Percentiles rank a stretch among this genome's conserved stretches.
phyloP scores from a whole-genome alignment of 352 stramenopile species.

The Poterioochromonas sp. region DNA sequence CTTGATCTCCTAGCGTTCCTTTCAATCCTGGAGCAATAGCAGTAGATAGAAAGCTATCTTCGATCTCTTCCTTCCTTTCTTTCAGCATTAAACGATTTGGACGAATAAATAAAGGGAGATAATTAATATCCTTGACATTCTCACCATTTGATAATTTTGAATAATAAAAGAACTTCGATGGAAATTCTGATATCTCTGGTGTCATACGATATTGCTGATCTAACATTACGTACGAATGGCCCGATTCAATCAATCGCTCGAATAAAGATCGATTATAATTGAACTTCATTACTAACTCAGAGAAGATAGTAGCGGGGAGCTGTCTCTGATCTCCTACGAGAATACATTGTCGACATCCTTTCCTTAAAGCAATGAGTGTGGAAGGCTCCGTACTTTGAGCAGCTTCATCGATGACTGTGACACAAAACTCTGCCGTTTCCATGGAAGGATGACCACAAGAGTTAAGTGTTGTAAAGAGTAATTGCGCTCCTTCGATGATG shows the following conservation, averaged over 20 bases:
- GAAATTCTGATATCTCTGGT: constrained; percentile 46
- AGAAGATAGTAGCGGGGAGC: constrained; percentile 84
- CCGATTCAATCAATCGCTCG: constrained; percentile 63
- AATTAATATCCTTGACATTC: background rate
- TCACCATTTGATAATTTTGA: background rate
- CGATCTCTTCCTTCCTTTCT: too few species aligned
- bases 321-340: constrained; percentile 88
- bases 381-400: constrained; percentile 84
- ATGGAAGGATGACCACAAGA: constrained; percentile 57
- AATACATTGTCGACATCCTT: constrained; percentile 54
- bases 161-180: constrained; percentile 30
- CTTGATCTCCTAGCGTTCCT: too few species aligned
- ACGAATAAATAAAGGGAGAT: too few species aligned
- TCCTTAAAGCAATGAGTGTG: constrained; percentile 76
- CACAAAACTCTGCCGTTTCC: constrained; percentile 60
- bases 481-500: constrained; percentile 54
- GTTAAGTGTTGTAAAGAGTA: constrained; percentile 81
- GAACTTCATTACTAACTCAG: constrained; percentile 59
- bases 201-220: constrained; percentile 53
- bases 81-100: too few species aligned
- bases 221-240: constrained; percentile 45
- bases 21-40: too few species aligned
- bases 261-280: constrained; percentile 76
- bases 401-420: constrained; percentile 87
- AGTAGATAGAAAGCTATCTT: too few species aligned